Base-by-base conservation (phyloP, 2,329 filamentous ascomycete genomes). In the Metarhizium brunneum region DNA sequence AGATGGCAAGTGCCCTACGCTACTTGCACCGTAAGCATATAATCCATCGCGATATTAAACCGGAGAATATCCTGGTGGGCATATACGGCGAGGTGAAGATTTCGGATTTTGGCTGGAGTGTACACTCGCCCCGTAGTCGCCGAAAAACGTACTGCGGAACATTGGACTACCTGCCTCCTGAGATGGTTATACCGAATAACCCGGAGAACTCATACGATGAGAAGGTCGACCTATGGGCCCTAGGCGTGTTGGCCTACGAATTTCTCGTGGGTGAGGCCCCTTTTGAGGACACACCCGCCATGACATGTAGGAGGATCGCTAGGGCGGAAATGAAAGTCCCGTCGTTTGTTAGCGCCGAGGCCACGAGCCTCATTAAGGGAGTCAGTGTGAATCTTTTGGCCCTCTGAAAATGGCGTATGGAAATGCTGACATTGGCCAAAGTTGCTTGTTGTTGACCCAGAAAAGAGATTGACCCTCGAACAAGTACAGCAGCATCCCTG, bases 1-100 rank as follows among this genome's bases (percentile, higher is more conserved):
- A 89, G 65, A 87, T 88, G 83, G 84, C 85, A 4, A 56, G 57
- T 8, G 63, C 65, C 1, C 57, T 69, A 47, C 56, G 45, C 6
- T 65, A 68, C 42, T 58, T 69, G 25, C 66, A 68, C 58, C 54
- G 63, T 8, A 68, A 68, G 57, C 58, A 67, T 38, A 59, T 69
- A 18, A 68, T 67, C 8, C 66, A 68, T 49, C 64, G 66, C 10
- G 62, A 64, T 50, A 67, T 67, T 49, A 69, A 69, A 63, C 66
- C 67, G 2, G 66, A 67, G 54, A 70, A 70, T 40, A 68, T 71
- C n/a, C 63, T 70, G 3, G 61, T 70, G 0, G 66, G 65, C 0
- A 36, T 64, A 6, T 55, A 63, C 18, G 64, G 66, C 30, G 65
- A 67, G 58, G 36, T 67, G 2, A 68, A 68, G 58, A 53, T 68